Percentiles rank a stretch among this genome's conserved stretches.
These are phyloP conservation scores for Hypoxylon subgilvum DNA, from an alignment of 495 filamentous ascomycete species.

Conservation along the genomic window DNA sequence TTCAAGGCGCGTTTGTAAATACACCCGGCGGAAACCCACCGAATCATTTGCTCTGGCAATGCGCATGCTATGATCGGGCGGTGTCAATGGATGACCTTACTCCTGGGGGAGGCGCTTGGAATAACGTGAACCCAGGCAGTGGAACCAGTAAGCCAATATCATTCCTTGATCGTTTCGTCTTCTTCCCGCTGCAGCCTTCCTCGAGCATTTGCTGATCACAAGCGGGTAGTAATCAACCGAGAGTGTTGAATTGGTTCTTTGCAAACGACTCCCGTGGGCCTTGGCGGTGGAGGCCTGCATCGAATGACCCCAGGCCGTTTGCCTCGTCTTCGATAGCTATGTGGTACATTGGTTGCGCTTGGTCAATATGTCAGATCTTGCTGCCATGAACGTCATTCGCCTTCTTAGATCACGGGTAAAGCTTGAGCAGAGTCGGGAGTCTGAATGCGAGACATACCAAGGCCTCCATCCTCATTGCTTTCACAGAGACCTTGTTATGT, in stretches of 20 bases:
- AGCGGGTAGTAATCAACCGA: slow-evolving; percentile 24
- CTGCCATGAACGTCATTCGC: too few relatives aligned
- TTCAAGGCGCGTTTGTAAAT: slow-evolving; percentile 32
- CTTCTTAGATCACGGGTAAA: too few relatives aligned
- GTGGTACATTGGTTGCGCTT: too few relatives aligned
- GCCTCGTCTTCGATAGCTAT: too few relatives aligned
- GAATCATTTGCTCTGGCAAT: slow-evolving; percentile 30
- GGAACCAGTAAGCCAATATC: slow-evolving; percentile 28
- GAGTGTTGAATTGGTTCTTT: slow-evolving; percentile 14
- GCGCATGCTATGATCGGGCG: slow-evolving; percentile 29
- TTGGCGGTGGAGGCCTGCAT: too few relatives aligned
- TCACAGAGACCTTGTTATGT: too few relatives aligned
- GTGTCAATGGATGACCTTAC: slow-evolving; percentile 23
- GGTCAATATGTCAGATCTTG: too few relatives aligned
- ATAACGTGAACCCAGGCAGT: slow-evolving; percentile 31
- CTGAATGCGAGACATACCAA: too few relatives aligned
- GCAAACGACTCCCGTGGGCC: background rate
- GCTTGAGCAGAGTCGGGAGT: too few relatives aligned
- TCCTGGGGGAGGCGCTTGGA: slow-evolving; percentile 27
- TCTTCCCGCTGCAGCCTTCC: background rate
- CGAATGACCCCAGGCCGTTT: too few relatives aligned
- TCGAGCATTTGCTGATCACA: background rate
- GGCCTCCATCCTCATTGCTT: too few relatives aligned
- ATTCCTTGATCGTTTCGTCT: background rate
- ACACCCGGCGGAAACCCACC: slow-evolving; percentile 28